Evolutionary conservation across 768 basidiomycete species (phyloP), one percentile per base, ranked within the genome.

Genomic region (Mycena venus): DNA sequence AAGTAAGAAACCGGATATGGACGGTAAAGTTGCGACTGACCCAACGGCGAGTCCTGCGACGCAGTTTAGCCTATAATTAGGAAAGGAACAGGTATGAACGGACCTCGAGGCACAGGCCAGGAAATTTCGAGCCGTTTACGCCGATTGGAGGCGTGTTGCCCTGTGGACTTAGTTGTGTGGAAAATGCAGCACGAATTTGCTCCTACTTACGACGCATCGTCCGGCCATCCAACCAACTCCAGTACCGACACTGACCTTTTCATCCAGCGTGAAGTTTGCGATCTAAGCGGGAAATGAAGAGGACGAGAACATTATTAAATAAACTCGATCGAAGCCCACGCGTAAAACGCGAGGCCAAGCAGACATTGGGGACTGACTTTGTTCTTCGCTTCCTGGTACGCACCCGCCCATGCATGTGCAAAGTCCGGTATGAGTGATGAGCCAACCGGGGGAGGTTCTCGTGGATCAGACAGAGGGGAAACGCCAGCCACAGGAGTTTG

Each of bases 101-200:
- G 25, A 90, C 91, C 83, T 95, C 91, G 25, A 95, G 88, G 81
- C 94, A 95, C 21, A 95, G 83, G 29, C 94, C 93, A 0, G 92
- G 92, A 82, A 89, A 95, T 51, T 83, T 87, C n/a, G 83, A 82
- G 44, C 85, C 86, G 25, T 80, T 74, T 21, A 74, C 82, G 70
- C 80, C 86, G 19, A 93, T 85, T 0, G 87, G 59, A 4, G 91
- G 85, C 10, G 88, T 93, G 77, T 94, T 94, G 15, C 91, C 89
- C 88, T 89, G 23, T 27, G 19, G 11, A 36, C 53, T 38, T 34
- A 49, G n/a, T 49, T n/a, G 34, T 17, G 68, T 56, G 12, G 42
- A 32, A 47, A 29, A 31, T n/a, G 29, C 31, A n/a, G 15, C 10
- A 21, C 17, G 4, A 40, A 14, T 9, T 32, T 15, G 29, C 32